Evolutionary conservation across 805 yeast genomes (phyloP).

Genomic region (Candida maltosa): DNA sequence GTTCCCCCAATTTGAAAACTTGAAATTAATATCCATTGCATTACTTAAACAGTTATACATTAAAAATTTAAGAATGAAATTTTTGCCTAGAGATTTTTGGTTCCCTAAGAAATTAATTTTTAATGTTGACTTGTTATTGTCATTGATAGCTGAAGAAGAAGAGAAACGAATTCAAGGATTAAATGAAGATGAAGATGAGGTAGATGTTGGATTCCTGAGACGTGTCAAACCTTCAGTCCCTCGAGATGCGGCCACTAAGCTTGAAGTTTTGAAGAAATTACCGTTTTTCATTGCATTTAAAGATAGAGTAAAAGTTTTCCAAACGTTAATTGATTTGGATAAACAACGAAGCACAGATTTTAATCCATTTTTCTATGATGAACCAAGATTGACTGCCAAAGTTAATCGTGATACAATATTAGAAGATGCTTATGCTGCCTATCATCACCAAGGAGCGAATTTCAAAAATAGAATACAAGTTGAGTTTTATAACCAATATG

Average conservation of each 20-base stretch:
- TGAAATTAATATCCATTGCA: conserved; percentile 40
- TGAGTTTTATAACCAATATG: conserved; percentile 62
- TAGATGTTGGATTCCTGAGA: conserved; percentile 9
- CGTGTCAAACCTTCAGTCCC: neutral
- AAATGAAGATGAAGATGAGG: conserved; percentile 11
- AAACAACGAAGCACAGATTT: conserved; percentile 18
- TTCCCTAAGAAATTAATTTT: conserved; percentile 25
- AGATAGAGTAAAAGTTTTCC: conserved; percentile 71
- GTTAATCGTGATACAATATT: conserved; percentile 69
- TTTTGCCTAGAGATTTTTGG: conserved; percentile 58
- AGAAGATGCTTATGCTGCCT: conserved; percentile 68
- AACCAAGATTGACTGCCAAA: conserved; percentile 38
- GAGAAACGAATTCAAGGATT: conserved; percentile 17
- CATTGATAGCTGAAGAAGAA: conserved; percentile 42
- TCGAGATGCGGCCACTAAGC: conserved; percentile 20
- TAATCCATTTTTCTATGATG: conserved; percentile 3
- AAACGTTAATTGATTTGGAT: conserved; percentile 57
- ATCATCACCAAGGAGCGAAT: conserved; percentile 47
- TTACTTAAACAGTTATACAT: conserved; percentile 63
- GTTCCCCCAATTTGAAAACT: conserved; percentile 6
- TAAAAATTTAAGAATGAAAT: conserved; percentile 59
- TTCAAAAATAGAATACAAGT: conserved; percentile 64
- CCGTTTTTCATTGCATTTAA: conserved; percentile 83
- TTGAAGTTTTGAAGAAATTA: conserved; percentile 54
- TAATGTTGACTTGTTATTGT: conserved; percentile 34